Base-by-base conservation (phyloP, 257 asterid species). In the Voacanga thouarsii region DNA sequence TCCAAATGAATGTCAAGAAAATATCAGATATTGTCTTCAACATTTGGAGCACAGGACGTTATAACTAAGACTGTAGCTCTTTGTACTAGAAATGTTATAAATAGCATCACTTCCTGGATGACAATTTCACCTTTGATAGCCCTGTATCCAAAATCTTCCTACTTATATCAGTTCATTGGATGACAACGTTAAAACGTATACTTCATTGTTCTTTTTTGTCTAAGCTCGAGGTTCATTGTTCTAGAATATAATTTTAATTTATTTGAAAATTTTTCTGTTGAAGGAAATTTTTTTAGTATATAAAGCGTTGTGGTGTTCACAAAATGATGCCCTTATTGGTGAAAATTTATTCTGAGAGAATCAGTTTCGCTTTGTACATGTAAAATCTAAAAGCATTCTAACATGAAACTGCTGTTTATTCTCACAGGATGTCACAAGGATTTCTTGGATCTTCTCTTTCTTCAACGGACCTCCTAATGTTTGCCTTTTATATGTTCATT, bases 361-460 rank as follows among this genome's bases (percentile, higher is more conserved):
- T 18, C 43, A 39, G 3, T 33, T 75, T 75, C 71, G 59, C 3
- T 53, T 7, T 75, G 14, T 12, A 28, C 7, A 4, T 0, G 14
- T 23, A 47, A 37, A 11, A 41, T 21, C 21, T 44, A 3, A 43
- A 30, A 69, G 69, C 15, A 8, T 39, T 28, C 56, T 60, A 44
- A 60, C 73, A 71, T 51, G 37, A 47, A 28, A 79, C 66, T 49
- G 70, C 41, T 10, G 56, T 66, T 80, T 73, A 28, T 75, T 74
- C 30, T 71, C 60, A 28, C 91, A 93, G 99, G 99, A 93, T 93
- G 99, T 90, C 96, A 28, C 98, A 96, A 75, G 99, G 99, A 72
- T 96, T 96, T 84, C 94, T 96, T n/a, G 99, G 98, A 2, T 96
- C 98, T 7, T 93, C 92, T 28, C 84, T 96, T 65, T 96, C 99